Evolutionary conservation across 2,329 filamentous ascomycete species (phyloP).

Genomic region (Tetracladium maxilliforme): DNA sequence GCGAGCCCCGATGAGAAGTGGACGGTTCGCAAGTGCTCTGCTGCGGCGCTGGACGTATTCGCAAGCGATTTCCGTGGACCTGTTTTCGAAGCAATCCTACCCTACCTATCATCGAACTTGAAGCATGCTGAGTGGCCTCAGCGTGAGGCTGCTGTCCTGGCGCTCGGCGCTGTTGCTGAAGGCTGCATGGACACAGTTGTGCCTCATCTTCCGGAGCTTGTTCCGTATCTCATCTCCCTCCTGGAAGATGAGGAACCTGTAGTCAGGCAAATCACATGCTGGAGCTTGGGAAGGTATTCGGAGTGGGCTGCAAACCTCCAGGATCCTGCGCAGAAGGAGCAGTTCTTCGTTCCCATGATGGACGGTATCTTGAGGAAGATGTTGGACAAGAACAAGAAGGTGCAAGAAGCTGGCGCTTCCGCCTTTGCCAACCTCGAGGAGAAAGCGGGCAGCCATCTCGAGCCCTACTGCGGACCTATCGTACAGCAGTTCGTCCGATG

Average conservation of each 20-base stretch:
- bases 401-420: slow-evolving; percentile 90
- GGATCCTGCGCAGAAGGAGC: slow-evolving; percentile 49
- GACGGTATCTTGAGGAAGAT: slow-evolving; percentile 88
- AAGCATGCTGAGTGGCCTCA: slow-evolving; percentile 82
- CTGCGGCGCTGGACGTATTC: slow-evolving; percentile 86
- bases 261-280: slow-evolving; percentile 93
- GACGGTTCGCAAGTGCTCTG: slow-evolving; percentile 94
- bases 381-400: slow-evolving; percentile 94
- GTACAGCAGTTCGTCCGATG: slow-evolving; percentile 84
- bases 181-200: slow-evolving; percentile 84
- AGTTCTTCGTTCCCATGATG: slow-evolving; percentile 92
- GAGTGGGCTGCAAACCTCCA: slow-evolving; percentile 73
- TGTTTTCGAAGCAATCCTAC: slow-evolving; percentile 84
- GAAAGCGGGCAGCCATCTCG: slow-evolving; percentile 67
- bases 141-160: slow-evolving; percentile 85
- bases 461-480: slow-evolving; percentile 80
- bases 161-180: slow-evolving; percentile 86
- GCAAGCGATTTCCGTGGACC: slow-evolving; percentile 76
- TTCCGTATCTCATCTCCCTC: slow-evolving; percentile 79
- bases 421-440: slow-evolving; percentile 95
- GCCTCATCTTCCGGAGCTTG: slow-evolving; percentile 78
- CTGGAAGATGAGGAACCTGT: slow-evolving; percentile 77
- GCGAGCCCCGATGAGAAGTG: slow-evolving; percentile 80
- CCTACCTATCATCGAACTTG: slow-evolving; percentile 82
- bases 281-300: slow-evolving; percentile 90